Conservation (phyloP, 495 filamentous ascomycete genomes). For the Aspergillus biplanus region DNA sequence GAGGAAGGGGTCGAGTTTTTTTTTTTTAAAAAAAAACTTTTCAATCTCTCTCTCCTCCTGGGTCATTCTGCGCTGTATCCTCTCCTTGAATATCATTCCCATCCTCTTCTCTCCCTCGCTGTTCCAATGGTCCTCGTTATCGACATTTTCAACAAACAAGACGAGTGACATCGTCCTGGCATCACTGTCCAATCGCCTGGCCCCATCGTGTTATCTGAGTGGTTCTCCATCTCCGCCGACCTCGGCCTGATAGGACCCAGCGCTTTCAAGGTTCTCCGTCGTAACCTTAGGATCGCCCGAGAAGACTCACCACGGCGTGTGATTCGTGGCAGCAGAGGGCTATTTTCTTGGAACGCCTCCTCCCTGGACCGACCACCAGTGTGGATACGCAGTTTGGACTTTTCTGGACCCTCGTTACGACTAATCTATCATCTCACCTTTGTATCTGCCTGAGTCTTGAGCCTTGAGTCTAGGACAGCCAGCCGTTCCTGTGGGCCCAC, state of each 20-base stretch:
- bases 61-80: too few relatives aligned
- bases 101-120: not conserved
- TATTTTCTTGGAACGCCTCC: constrained; percentile 18
- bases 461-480: not conserved
- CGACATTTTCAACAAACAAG: constrained; percentile 11
- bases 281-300: constrained; percentile 23
- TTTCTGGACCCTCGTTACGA: constrained; percentile 4
- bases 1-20: not conserved
- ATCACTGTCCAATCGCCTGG: constrained; percentile 15
- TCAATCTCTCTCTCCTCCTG: too few relatives aligned
- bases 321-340: constrained; percentile 18
- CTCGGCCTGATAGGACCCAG: constrained; percentile 22
- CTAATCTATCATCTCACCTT: constrained; percentile 6
- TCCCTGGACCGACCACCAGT: constrained; percentile 16
- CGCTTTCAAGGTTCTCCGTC: constrained; percentile 21
- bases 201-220: constrained; percentile 16
- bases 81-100: too few relatives aligned
- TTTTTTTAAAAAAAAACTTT: not conserved
- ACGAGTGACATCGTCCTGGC: constrained; percentile 7
- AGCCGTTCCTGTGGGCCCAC: constrained; percentile 22
- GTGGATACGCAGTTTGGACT: constrained; percentile 18
- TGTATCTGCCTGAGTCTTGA: constrained; percentile 8
- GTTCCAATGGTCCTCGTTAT: not conserved
- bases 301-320: constrained; percentile 13
- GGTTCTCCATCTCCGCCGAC: constrained; percentile 16